Percentiles rank a stretch among this genome's conserved stretches.
Evolutionary conservation across 257 asterid genomes (phyloP).

Genomic region (Plectranthus barbatus): DNA sequence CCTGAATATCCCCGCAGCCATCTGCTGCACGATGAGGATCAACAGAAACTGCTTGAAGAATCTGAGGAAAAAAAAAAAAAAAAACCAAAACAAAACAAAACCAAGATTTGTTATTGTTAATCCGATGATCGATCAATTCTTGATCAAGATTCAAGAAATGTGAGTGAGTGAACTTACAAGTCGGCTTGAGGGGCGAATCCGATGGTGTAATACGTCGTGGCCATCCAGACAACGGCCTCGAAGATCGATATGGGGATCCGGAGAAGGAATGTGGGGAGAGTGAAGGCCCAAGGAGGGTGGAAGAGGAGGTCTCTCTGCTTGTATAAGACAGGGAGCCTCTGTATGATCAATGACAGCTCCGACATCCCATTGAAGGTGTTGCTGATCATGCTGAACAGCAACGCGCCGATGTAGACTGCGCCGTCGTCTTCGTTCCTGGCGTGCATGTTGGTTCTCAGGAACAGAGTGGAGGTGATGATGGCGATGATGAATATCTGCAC

Average conservation of each 20-base stretch:
- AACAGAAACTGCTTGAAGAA: constrained; percentile 55
- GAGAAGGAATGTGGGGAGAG: constrained; percentile 42
- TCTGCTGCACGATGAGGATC: constrained; percentile 39
- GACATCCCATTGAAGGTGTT: constrained; percentile 58
- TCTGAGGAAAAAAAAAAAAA: constrained; percentile 24
- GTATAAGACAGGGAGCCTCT: constrained; percentile 55
- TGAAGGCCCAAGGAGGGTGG: constrained; percentile 59
- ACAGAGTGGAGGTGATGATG: constrained; percentile 42
- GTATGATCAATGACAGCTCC: constrained; percentile 46
- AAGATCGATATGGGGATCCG: constrained; percentile 47
- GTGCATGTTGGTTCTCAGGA: constrained; percentile 38
- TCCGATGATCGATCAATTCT: too few relatives aligned
- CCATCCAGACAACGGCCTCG: constrained; percentile 50
- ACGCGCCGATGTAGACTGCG: constrained; percentile 45
- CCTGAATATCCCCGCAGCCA: constrained; percentile 52
- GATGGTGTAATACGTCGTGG: constrained; percentile 49
- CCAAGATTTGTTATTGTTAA: neutral
- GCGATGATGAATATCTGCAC: constrained; percentile 57
- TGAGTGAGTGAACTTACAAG: constrained; percentile 30
- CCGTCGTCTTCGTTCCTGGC: constrained; percentile 47
- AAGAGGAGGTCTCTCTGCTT: constrained; percentile 58
- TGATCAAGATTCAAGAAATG: neutral
- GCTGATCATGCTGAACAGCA: constrained; percentile 34
- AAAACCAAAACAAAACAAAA: neutral
- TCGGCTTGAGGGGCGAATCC: constrained; percentile 61